Conservation (phyloP, 148 eudicot genomes). For the Cornus suecica region DNA sequence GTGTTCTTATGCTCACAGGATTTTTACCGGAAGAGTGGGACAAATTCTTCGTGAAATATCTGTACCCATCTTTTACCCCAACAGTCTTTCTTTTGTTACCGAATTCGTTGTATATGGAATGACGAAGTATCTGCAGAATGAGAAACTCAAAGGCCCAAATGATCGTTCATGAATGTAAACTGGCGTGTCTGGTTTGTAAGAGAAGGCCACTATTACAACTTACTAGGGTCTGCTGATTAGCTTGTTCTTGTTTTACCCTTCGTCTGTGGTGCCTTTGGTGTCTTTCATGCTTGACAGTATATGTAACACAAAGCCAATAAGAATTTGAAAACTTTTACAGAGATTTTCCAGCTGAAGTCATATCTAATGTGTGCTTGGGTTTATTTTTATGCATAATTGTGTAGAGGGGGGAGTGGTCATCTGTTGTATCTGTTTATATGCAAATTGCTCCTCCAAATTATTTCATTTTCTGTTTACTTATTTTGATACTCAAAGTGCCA, state of each 20-base stretch:
- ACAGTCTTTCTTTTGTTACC: conserved; percentile 74
- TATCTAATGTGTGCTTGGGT: background rate
- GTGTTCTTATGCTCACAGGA: conserved; percentile 36
- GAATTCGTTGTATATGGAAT: conserved; percentile 75
- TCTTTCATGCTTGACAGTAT: background rate
- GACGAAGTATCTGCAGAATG: conserved; percentile 72
- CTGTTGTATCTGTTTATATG: background rate
- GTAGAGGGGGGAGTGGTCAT: background rate
- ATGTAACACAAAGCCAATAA: background rate
- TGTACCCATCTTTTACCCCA: conserved; percentile 88
- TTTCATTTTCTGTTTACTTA: background rate
- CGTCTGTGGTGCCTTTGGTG: background rate
- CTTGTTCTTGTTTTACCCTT: background rate
- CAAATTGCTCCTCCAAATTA: background rate
- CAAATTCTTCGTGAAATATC: conserved; percentile 61
- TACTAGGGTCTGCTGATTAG: background rate
- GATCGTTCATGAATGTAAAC: conserved; percentile 13
- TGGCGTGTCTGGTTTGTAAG: background rate
- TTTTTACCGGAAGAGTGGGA: conserved; percentile 85
- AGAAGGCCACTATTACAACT: background rate
- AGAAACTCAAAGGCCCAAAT: conserved; percentile 32
- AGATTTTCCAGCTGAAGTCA: background rate
- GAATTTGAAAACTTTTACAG: background rate
- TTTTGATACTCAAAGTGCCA: background rate
- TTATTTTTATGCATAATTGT: background rate